These are phyloP conservation scores for Choricystis sp. DNA, from an alignment of 139 green algal species.

Conservation along the genomic window DNA sequence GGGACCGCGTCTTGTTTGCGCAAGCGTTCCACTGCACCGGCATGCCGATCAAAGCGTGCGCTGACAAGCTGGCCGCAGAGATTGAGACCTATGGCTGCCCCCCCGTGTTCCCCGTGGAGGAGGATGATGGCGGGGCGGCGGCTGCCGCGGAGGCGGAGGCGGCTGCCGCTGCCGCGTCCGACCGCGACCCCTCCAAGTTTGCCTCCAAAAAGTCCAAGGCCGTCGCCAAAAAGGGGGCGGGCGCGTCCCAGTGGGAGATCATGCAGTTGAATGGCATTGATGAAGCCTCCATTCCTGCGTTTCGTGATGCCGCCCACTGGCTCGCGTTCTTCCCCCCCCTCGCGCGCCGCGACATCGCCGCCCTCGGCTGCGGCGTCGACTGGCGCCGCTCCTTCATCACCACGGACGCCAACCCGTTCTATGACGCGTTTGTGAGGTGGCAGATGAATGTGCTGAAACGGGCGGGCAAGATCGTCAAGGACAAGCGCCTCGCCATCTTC, in stretches of 20 bases:
- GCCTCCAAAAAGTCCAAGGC: conserved; percentile 85
- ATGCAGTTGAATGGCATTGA: conserved; percentile 70
- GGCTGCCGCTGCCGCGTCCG: not conserved
- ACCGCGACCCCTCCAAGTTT: conserved; percentile 72
- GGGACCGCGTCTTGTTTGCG: conserved; percentile 82
- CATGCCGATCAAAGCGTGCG: conserved; percentile 99
- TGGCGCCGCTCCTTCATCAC: conserved; percentile 97
- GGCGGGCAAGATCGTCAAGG: conserved; percentile 78
- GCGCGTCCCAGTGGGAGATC: conserved; percentile 83
- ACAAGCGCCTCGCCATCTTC: conserved; percentile 87
- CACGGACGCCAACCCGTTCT: conserved; percentile 95
- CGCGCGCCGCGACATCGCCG: conserved; percentile 65
- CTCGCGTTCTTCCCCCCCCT: conserved; percentile 87
- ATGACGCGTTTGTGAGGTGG: conserved; percentile 94
- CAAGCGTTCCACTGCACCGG: conserved; percentile 98
- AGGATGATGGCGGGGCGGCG: conserved; percentile 18
- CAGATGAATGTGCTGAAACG: conserved; percentile 75
- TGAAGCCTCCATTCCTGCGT: conserved; percentile 63
- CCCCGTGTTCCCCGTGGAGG: conserved; percentile 57
- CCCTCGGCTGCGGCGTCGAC: conserved; percentile 93
- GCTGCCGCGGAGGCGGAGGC: conserved; percentile 3
- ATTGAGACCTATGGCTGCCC: conserved; percentile 69
- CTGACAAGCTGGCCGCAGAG: conserved; percentile 82
- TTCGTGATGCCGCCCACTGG: conserved; percentile 58
- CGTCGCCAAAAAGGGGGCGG: conserved; percentile 58